These are phyloP conservation scores for Nicotiana rustica DNA, from an alignment of 305 asterid species.

Conservation along the genomic window DNA sequence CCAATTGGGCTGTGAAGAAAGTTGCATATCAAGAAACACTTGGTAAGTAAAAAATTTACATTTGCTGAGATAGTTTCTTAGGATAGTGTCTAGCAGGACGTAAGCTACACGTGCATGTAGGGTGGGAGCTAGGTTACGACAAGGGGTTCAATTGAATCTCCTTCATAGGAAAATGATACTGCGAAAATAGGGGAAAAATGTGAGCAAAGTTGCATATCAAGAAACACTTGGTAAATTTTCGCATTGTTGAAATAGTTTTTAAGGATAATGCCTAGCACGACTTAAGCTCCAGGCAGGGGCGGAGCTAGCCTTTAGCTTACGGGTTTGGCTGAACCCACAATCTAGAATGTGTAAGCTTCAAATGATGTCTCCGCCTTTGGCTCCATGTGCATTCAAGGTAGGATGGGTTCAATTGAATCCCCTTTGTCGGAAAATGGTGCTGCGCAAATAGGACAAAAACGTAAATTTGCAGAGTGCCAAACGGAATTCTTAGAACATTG, in stretches of 20 bases:
- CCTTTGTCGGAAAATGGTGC: background rate
- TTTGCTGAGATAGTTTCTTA: background rate
- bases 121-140: background rate
- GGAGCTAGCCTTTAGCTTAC: too few species aligned
- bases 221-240: conserved; percentile 44
- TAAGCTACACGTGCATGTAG: background rate
- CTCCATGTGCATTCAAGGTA: background rate
- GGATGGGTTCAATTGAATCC: background rate
- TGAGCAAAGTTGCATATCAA: conserved; percentile 37
- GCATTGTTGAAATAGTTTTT: background rate
- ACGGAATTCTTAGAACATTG: too few species aligned
- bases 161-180: background rate
- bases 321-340: too few species aligned
- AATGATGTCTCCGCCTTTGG: too few species aligned
- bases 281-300: background rate
- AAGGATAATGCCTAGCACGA: background rate
- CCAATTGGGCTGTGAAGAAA: conserved; percentile 71
- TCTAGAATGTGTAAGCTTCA: too few species aligned
- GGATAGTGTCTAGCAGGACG: too few species aligned
- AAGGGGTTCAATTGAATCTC: background rate
- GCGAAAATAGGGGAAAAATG: background rate
- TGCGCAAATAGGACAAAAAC: conserved; percentile 14
- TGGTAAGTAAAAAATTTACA: background rate
- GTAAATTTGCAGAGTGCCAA: background rate
- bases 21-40: conserved; percentile 73